Evolutionary conservation across 805 yeast species (phyloP), one percentile per base, ranked within the genome.

Genomic region (Jamesozyma lodderae): DNA sequence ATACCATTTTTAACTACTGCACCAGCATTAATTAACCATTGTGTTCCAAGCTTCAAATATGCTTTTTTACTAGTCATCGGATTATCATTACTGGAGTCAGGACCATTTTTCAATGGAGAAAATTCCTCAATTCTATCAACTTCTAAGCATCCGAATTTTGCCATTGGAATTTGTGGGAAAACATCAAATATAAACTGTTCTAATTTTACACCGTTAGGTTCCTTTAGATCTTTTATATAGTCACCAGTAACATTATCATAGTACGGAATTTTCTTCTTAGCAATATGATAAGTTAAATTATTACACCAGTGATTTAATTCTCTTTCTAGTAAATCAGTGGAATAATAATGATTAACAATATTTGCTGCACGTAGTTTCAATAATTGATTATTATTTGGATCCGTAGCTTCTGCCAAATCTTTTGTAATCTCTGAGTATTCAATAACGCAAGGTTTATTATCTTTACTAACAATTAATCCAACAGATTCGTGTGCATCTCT

Each of bases 151-250:
- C 95, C 98, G 59, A 92, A 92, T 52, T 74, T 75, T 13, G 59
- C 56, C 44, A 88, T 56, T 10, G 74, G 71, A 25, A 92, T 80
- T 22, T 78, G 72, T 35, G 88, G 88, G 64, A 92, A 92, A 18
- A 92, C 94, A 57, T 92, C 99, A 65, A 92, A 92, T 41, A 92
- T 94, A 53, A 92, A 92, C 60, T 90, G 97, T 61, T 92, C 99
- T 55, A 92, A 70, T 60, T 92, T 92, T 55, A 90, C 79, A 31
- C 97, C 98, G 59, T 92, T 92, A 33, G 90, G 84, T 41, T 67
- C 72, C 1, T 67, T 73, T n/a, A 97, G 96, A 18, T 4, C 13
- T 49, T 73, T 75, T 21, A 66, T 52, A 28, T 64, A 56, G 36
- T 66, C 57, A 22, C 75, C 76, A 0, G 74, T 63, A 1, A 50